Evolutionary conservation across 2,329 filamentous ascomycete genomes (phyloP), one percentile per base, ranked within the genome.

Genomic region (Colletotrichum caudatum): DNA sequence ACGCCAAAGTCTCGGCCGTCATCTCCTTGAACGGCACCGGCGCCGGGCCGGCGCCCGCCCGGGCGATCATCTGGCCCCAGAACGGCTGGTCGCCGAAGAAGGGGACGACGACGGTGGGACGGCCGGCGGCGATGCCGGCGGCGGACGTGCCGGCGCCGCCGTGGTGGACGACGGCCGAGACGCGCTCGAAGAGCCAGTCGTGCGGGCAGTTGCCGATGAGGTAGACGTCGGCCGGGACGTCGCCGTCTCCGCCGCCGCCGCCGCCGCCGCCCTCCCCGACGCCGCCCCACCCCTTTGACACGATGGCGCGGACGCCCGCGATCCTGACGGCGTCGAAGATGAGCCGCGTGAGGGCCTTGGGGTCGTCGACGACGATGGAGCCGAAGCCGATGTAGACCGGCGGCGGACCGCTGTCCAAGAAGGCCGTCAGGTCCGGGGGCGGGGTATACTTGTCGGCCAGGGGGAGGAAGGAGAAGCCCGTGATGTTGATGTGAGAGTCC

Each of bases 61-160:
- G 82, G 0, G 87, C 84, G 26, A 91, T 85, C 83, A 92, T 92
- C 11, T 86, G 84, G 2, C 90, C 90, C 90, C 90, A 92, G 74
- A 92, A 92, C 2, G 89, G 87, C 75, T 92, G 90, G 74, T 90
- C 90, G 11, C 90, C 90, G 73, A 92, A 92, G 80, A 92, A 92
- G 0, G 90, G 90, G 0, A 92, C 88, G 29, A 92, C 87, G 77
- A 91, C 88, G 1, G 90, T 91, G 0, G 90, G 90, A 54, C 84
- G 86, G 1, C 85, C 90, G 61, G 84, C 86, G 65, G 88, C 87
- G 12, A 92, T 82, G 1, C 89, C 90, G 23, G 89, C 89, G 1
- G 90, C 90, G 1, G 89, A 91, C 0, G 90, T 92, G 3, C 90
- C 90, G 1, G 90, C 90, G 20, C 90, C 90, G 9, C 90, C 90